Base-by-base conservation (phyloP, 164 flowering plant species). In the Annona squamosa region DNA sequence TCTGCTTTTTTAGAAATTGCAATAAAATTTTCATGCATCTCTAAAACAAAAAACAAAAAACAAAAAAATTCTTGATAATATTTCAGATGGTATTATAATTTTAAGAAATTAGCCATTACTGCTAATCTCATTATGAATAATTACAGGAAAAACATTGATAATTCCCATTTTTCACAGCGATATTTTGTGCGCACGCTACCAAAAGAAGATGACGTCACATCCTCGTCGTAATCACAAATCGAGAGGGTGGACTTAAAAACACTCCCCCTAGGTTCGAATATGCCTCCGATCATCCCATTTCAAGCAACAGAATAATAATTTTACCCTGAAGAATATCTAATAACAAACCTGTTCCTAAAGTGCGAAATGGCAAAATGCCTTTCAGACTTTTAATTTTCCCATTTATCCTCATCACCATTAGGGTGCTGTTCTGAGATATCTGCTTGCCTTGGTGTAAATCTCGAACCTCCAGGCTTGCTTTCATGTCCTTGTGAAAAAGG, bases 401-500 rank as follows among this genome's bases (percentile, higher is more conserved):
- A 52, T 79, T 18, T 78, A 66, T 82, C 85, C 72, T 70, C 77
- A 73, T 81, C 82, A 47, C 75, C 86, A 48, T 77, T 81, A 63
- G 48, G 48, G 72, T 63, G 80, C 71, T 85, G 80, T 73, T 86
- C 78, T 26, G 72, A 71, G 61, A 81, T 80, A 19, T 80, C 62
- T 3, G 66, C 48, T n/a, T 83, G 79, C 69, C 78, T 77, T 77
- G 59, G 47, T 13, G 79, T 80, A 59, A 71, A 74, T 70, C 76
- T 81, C 93, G 85, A 81, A n/a, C 65, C 71, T 62, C 71, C 52
- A 66, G 85, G 72, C 77, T 83, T 82, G 71, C 82, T 72, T 73
- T 87, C 75, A 5, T 77, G 76, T 19, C 78, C 80, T n/a, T 81
- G 77, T 56, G 79, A 80, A 44, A 86, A 79, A 37, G 91, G 92